Base-by-base conservation (phyloP, 441 rosid genomes). In the Cnidoscolus chayamansa region DNA sequence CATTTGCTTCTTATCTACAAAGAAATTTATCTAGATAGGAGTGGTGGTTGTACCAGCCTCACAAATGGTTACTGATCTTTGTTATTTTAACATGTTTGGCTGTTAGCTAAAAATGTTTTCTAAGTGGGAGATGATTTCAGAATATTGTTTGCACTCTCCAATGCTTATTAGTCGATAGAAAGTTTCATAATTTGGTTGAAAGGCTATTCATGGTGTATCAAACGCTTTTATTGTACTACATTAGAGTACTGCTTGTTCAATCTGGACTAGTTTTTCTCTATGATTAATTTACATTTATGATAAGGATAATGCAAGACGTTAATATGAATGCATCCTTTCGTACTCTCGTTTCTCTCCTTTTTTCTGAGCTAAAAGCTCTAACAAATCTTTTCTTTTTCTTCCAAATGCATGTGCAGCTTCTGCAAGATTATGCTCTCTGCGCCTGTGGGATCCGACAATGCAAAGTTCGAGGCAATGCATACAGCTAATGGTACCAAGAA, bases 31-130 rank as follows among this genome's bases (percentile, higher is more conserved):
- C 51, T 51, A 31, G 45, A 51, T 64, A 7, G 56, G 70, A 73
- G 76, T 74, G 87, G 76, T 77, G 73, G 81, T 78, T 75, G 80
- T 55, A 72, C 75, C 74, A 68, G 74, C 64, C 68, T 43, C 53
- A 65, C 70, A 35, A 48, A 73, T 12, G 63, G 61, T 20, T 51
- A 43, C 49, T 68, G 45, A 2, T 76, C 0, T 61, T 11, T 32
- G 40, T 54, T 2, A 25, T 37, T 48, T 6, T 30, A 0, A 37
- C 15, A 57, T 6, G 16, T 61, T 72, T 57, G 56, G 77, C 76
- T 78, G 82, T 81, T 77, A 79, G 84, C 58, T 78, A 63, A 10
- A 51, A 64, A 69, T 59, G 54, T 67, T 70, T 47, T 2, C 56
- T 35, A 6, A 55, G 31, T n/a, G 2, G 2, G 13, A 56, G 53